Evolutionary conservation across 805 yeast species (phyloP), one percentile per base, ranked within the genome.

Genomic region (Metschnikowia gelsemii): DNA sequence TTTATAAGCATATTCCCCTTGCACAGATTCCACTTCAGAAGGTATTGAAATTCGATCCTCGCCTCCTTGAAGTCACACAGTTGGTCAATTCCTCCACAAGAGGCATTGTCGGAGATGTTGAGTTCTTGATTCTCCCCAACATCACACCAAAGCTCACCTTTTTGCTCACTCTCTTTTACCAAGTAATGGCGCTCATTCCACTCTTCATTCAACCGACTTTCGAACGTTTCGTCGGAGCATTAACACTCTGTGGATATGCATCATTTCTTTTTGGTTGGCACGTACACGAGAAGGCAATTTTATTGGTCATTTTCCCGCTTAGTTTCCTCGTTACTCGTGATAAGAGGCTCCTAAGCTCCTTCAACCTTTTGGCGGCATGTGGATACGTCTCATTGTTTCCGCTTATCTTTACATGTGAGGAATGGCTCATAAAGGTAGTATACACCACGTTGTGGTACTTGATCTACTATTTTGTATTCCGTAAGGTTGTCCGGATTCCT

Each of bases 191-290:
- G 0, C 68, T 87, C 19, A 66, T 85, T 2, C 96, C 96, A 1
- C 68, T 87, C 22, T 63, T 71, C 40, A 51, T 82, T 23, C 79
- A 78, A 42, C 96, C 96, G 4, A 80, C 81, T 2, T 86, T 75
- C 59, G 80, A 79, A 49, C 73, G 95, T 50, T 93, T 93, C 52
- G 61, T 90, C 13, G 96, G 95, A 0, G 78, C 90, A 1, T 64
- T 93, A 53, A 84, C 96, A 0, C 72, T 91, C 35, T 91, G 98
- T 64, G 98, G 95, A 3, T 87, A 79, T 64, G 82, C 96, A 0
- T 85, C 96, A 2, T 93, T 87, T 57, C 65, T 93, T 35, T 93
- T 93, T 64, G 99, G 99, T 4, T 93, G 98, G 97, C 98, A 93
- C 58, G 99, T 93, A 18, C 99, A 93, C 66, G 99, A 93, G 63